These are phyloP conservation scores for Starmerella apis DNA, from an alignment of 805 yeast genomes.

Conservation along the genomic window DNA sequence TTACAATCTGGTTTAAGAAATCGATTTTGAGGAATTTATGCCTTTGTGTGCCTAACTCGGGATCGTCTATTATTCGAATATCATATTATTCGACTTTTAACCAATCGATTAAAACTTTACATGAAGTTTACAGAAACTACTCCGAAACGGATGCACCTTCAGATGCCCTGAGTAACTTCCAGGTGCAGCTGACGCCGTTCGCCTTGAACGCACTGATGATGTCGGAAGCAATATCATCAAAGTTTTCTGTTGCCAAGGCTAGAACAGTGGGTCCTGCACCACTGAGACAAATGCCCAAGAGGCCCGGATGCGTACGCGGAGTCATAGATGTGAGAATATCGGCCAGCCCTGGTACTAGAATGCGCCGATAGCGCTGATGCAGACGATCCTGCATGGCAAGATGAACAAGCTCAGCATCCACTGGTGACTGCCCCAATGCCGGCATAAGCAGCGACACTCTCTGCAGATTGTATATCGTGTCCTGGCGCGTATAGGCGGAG, in stretches of 20 bases:
- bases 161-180: conserved; percentile 81
- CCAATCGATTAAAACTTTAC: background rate
- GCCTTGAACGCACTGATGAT: conserved; percentile 59
- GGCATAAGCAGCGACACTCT: conserved; percentile 86
- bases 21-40: too few species aligned
- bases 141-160: conserved; percentile 44
- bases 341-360: conserved; percentile 80
- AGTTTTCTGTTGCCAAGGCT: conserved; percentile 83
- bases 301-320: conserved; percentile 71
- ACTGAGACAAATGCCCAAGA: conserved; percentile 85
- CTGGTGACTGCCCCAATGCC: conserved; percentile 76
- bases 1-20: too few species aligned
- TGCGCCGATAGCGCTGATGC: conserved; percentile 94
- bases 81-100: too few species aligned
- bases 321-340: conserved; percentile 71
- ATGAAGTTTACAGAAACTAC: background rate
- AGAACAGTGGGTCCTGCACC: conserved; percentile 98
- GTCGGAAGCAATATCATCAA: conserved; percentile 67
- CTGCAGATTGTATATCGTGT: conserved; percentile 85
- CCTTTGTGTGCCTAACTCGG: too few species aligned
- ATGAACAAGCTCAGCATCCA: conserved; percentile 71
- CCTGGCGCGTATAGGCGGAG: conserved; percentile 59
- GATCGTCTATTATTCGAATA: too few species aligned
- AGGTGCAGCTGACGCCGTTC: conserved; percentile 57
- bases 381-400: conserved; percentile 94